These are phyloP conservation scores for Cryphonectria carpinicola DNA, from an alignment of 2,329 filamentous ascomycete species.

Conservation along the genomic window DNA sequence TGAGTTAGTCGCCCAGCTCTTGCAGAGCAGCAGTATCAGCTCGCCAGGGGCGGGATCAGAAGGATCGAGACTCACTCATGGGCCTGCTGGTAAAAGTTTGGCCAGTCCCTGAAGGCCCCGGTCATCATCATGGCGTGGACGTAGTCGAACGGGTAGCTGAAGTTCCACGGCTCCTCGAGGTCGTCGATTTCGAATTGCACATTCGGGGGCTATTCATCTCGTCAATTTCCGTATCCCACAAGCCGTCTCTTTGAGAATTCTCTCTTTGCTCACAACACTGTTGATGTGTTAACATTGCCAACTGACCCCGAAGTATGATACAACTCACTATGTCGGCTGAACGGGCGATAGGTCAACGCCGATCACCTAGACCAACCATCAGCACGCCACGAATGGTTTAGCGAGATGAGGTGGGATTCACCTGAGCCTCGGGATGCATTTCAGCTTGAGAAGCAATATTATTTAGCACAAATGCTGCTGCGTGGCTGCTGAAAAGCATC, in stretches of 20 bases:
- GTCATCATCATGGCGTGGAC: constrained; percentile 37
- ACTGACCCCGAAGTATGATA: neutral
- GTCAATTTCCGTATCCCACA: constrained; percentile 16
- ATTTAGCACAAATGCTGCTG: constrained; percentile 9
- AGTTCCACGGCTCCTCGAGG: constrained; percentile 37
- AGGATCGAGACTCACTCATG: constrained; percentile 30
- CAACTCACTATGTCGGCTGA: constrained; percentile 33
- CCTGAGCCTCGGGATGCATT: constrained; percentile 34
- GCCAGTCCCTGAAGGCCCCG: constrained; percentile 36
- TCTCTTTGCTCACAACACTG: constrained; percentile 27
- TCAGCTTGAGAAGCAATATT: constrained; percentile 31
- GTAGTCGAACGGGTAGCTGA: constrained; percentile 36
- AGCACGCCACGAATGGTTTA: neutral
- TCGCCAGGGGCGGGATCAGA: neutral
- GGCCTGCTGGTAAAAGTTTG: constrained; percentile 33
- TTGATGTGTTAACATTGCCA: constrained; percentile 10
- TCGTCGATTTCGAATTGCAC: constrained; percentile 36
- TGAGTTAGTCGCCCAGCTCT: constrained; percentile 7
- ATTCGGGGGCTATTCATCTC: constrained; percentile 31
- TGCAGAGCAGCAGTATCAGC: neutral
- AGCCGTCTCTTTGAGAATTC: no score
- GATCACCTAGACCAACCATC: constrained; percentile 29
- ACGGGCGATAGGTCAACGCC: constrained; percentile 36
- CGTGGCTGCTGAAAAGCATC: neutral
- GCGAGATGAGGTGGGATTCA: constrained; percentile 11